Evolutionary conservation across 2,329 filamentous ascomycete genomes (phyloP), one percentile per base, ranked within the genome.

Genomic region (Diaporthe humulicola): DNA sequence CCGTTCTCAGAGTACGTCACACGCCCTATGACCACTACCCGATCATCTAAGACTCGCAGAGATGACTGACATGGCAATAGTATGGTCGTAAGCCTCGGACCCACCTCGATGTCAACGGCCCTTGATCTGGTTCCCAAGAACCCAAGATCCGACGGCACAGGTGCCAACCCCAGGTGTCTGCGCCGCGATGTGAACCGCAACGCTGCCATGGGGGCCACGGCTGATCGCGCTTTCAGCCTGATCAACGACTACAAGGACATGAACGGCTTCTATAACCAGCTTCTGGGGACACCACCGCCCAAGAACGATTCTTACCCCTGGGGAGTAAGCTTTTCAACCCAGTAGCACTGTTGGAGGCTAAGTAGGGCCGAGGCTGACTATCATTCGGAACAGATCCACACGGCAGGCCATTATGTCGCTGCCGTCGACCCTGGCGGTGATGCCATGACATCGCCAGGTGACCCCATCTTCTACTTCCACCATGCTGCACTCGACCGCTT

Each of bases 1-100:
- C 89, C 89, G 0, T 85, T 90, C 30, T 80, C 80, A 36, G 85
- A 86, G 81, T 84, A 76, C 12, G 81, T 80, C 30, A 4, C 42
- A 57, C 50, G 5, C 52, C 25, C 52, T 33, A 52, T 40, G 84
- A 19, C 5, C 52, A 33, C 28, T 9, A 56, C 17, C 6, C 15
- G 25, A 6, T 57, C 7, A 9, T 9, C 17, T 19, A 17, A 36
- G 36, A 7, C 2, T 36, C 14, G 15, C 8, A 9, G 8, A 36
- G 28, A 36, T 57, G 54, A 38, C 48, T 69, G 48, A 69, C 33
- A 5, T 8, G 15, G n/a, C 1, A 9, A 19, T 33, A 69, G 64
- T 17, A 69, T 69, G 64, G 30, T 69, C 33, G 64, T 69, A 15
- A 69, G 48, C 64, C 25, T 69, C 7, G 64, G 64, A 9, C 64